Base-by-base conservation (phyloP, 352 stramenopile species). In the Globisporangium mamillatum region DNA sequence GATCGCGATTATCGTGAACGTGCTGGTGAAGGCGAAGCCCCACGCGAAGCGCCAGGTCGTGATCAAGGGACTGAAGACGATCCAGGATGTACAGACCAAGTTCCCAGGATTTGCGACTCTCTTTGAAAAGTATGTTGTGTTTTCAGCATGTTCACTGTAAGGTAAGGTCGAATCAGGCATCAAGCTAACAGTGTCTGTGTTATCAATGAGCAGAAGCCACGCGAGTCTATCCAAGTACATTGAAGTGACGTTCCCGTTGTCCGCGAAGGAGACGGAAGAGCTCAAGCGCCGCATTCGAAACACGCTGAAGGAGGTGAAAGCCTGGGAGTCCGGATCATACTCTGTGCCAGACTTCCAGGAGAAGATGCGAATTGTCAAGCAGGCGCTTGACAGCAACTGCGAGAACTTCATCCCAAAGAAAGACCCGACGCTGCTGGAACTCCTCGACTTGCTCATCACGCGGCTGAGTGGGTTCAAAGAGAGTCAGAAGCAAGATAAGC, bases 261-360 rank as follows among this genome's bases (percentile, higher is more conserved):
- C 66, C 12, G 38, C 22, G 12, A 65, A 65, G 29, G 60, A 66
- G 58, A 71, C 57, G 18, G 58, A 71, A 6, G 66, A 71, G 48
- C 66, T 71, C 48, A 65, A 60, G 36, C 57, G 60, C 25, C 66
- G 60, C 34, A 38, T 71, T 24, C 58, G 58, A 14, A 55, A 29
- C 18, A 38, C 65, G 44, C 20, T 70, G 9, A 65, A 53, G 36
- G 65, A 70, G 34, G 57, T 66, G n/a, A 66, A 66, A 9, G 44
- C 65, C n/a, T 70, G 65, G 65, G 59, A 64, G 34, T 24, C 9
- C 0, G 59, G 59, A 4, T 55, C 41, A 12, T 70, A 66, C 48
- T 66, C 65, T 6, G 65, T 70, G n/a, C 46, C 65, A 2, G 65
- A 70, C 52, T 70, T 70, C 24, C 44, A 66, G 9, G 65, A 70